Conservation (phyloP, 257 asterid genomes). For the Solanum paucissectum region DNA sequence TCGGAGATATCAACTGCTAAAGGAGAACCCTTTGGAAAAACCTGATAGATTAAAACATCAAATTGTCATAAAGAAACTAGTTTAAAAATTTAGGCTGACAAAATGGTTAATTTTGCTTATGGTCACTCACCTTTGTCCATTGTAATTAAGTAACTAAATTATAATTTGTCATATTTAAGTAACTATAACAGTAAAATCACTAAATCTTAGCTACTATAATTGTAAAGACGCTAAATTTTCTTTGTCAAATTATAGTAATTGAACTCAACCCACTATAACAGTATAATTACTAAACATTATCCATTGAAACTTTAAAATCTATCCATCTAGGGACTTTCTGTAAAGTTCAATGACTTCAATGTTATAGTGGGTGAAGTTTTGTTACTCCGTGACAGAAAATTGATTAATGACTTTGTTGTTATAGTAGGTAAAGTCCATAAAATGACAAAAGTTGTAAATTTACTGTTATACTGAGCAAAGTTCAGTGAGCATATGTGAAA, state of each 20-base stretch:
- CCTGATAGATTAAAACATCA: slow-evolving; percentile 17
- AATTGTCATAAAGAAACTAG: background rate
- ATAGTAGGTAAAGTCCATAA: background rate
- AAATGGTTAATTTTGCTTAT: background rate
- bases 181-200: background rate
- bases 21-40: slow-evolving; percentile 40
- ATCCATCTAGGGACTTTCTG: background rate
- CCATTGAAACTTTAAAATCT: background rate
- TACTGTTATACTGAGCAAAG: background rate
- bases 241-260: background rate
- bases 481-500: background rate
- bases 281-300: background rate
- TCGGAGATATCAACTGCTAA: slow-evolving; percentile 42
- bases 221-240: background rate
- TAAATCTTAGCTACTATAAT: background rate
- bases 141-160: background rate
- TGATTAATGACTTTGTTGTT: background rate
- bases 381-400: background rate
- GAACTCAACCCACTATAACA: background rate
- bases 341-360: too few relatives aligned
- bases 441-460: background rate
- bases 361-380: background rate
- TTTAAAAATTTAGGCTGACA: background rate
- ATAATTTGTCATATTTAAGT: background rate
- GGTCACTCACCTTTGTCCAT: background rate